Conservation (phyloP, 495 filamentous ascomycete genomes). For the Aspergillus diversus region DNA sequence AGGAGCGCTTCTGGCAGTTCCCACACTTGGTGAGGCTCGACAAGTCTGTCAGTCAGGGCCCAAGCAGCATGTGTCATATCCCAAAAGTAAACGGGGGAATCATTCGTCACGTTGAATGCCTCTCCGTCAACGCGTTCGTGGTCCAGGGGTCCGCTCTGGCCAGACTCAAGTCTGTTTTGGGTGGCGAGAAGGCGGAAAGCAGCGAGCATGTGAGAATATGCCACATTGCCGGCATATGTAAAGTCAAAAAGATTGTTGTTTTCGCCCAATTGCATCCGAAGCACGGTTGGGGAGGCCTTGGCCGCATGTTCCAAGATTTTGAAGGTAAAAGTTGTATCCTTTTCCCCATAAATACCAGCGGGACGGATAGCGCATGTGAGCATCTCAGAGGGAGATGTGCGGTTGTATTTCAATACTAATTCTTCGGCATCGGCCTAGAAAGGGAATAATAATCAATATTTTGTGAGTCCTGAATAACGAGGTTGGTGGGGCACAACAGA, state of each 20-base stretch:
- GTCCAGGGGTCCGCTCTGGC: slow-evolving; percentile 63
- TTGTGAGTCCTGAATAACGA: neutral
- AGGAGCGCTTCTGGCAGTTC: slow-evolving; percentile 66
- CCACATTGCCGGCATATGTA: slow-evolving; percentile 59
- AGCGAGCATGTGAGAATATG: slow-evolving; percentile 53
- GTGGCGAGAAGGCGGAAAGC: slow-evolving; percentile 70
- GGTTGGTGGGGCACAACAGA: slow-evolving; percentile 32
- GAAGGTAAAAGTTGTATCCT: slow-evolving; percentile 75
- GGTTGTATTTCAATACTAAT: slow-evolving; percentile 83
- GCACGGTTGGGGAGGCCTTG: slow-evolving; percentile 58
- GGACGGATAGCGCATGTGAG: slow-evolving; percentile 82
- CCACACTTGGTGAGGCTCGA: slow-evolving; percentile 70
- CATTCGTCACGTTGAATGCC: slow-evolving; percentile 95
- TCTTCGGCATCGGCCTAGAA: slow-evolving; percentile 81
- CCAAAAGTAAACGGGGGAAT: slow-evolving; percentile 92
- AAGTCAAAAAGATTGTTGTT: slow-evolving; percentile 79
- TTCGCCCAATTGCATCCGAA: slow-evolving; percentile 80
- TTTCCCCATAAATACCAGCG: slow-evolving; percentile 89
- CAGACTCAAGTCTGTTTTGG: slow-evolving; percentile 52
- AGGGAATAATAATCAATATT: slow-evolving; percentile 8
- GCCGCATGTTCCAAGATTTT: slow-evolving; percentile 50
- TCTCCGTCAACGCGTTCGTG: slow-evolving; percentile 88
- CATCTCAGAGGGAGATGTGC: slow-evolving; percentile 62
- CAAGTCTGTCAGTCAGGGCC: slow-evolving; percentile 66
- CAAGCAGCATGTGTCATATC: slow-evolving; percentile 83